These are phyloP conservation scores for Trypanosoma melophagium DNA, from an alignment of 208 protist genomes.

Conservation along the genomic window DNA sequence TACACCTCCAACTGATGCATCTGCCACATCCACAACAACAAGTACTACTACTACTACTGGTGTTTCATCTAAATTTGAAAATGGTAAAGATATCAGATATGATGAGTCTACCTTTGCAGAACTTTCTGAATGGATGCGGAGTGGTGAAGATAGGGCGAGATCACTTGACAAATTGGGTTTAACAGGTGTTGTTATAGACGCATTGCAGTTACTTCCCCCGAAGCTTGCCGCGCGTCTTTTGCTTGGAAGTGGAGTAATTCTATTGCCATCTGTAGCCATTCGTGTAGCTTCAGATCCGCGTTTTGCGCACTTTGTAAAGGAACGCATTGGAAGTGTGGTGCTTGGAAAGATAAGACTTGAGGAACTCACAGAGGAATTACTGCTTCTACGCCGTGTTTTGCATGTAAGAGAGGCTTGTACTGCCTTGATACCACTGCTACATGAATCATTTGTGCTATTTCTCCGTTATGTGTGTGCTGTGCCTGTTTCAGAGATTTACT, in stretches of 20 bases:
- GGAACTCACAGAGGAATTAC: slow-evolving; percentile 35
- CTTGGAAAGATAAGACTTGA: slow-evolving; percentile 27
- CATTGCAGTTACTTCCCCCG: slow-evolving; percentile 32
- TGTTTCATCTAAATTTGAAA: background rate
- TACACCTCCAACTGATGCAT: slow-evolving; percentile 32
- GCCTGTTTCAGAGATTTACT: slow-evolving; percentile 4
- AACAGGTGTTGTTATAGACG: slow-evolving; percentile 31
- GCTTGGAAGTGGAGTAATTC: slow-evolving; percentile 36
- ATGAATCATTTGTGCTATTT: slow-evolving; percentile 48
- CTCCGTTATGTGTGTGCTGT: slow-evolving; percentile 33
- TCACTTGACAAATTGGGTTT: slow-evolving; percentile 50
- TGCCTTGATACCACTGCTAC: slow-evolving; percentile 12
- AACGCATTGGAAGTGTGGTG: slow-evolving; percentile 35
- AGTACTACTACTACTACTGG: too few species aligned
- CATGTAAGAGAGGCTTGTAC: slow-evolving; percentile 25
- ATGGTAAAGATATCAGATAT: slow-evolving; percentile 6
- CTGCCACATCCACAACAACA: too few species aligned
- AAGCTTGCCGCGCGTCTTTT: slow-evolving; percentile 27
- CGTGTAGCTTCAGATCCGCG: slow-evolving; percentile 36
- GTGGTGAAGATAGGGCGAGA: slow-evolving; percentile 29
- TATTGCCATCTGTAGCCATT: slow-evolving; percentile 10
- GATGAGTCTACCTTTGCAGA: slow-evolving; percentile 47
- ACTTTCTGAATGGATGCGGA: slow-evolving; percentile 50
- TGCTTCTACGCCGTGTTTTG: slow-evolving; percentile 40
- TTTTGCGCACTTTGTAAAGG: slow-evolving; percentile 31